Percentiles rank a stretch among this genome's conserved stretches.
Conservation (phyloP, 2,329 filamentous ascomycete species). For the Aspergillus sp. region DNA sequence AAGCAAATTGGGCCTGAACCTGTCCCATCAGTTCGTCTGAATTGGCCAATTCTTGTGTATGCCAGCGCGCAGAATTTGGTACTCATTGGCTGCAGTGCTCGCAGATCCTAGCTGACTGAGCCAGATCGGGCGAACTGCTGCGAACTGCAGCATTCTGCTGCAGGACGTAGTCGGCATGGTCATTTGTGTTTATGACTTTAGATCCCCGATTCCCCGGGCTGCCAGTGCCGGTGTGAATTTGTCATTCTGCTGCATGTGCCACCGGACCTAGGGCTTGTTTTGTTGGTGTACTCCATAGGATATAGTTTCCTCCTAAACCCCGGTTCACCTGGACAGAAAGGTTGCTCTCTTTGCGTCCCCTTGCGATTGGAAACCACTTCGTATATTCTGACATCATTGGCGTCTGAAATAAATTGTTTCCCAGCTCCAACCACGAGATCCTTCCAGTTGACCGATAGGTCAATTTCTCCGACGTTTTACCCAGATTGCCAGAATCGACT, state of each 20-base stretch:
- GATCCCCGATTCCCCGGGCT: too few relatives aligned
- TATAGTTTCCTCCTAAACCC: too few relatives aligned
- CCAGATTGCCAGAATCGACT: background rate
- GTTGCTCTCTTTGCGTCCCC: background rate
- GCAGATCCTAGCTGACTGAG: background rate
- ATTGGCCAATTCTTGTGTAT: constrained; percentile 4
- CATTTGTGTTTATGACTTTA: too few relatives aligned
- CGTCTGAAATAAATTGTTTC: constrained; percentile 13
- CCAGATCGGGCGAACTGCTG: constrained; percentile 8
- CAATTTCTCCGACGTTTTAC: constrained; percentile 20
- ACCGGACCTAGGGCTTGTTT: background rate
- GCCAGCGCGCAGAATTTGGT: background rate
- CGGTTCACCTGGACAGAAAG: background rate
- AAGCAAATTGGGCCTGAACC: background rate
- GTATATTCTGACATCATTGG: constrained; percentile 17
- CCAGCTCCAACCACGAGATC: constrained; percentile 13
- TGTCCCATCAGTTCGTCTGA: constrained; percentile 5
- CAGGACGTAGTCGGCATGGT: too few relatives aligned
- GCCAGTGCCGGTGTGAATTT: background rate
- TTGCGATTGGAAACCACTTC: background rate
- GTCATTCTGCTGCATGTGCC: constrained; percentile 1
- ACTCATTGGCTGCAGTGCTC: background rate
- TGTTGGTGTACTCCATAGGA: too few relatives aligned
- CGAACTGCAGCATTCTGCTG: constrained; percentile 1
- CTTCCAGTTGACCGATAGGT: background rate